phyloP scores from a whole-genome alignment of 106 monocot genomes.

The Posidonia australis region DNA sequence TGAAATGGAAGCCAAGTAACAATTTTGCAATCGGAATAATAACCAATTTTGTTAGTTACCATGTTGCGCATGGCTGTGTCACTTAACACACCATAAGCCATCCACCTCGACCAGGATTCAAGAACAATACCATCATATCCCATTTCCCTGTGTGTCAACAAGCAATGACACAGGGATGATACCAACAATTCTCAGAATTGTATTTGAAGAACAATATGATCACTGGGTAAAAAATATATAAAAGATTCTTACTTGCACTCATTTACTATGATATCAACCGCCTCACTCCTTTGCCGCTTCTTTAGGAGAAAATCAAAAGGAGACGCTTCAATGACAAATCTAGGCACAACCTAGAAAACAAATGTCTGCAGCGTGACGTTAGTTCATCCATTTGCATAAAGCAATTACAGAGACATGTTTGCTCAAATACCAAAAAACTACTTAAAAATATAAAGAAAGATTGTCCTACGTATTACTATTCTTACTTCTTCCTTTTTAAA shows the following conservation, averaged over 20 bases:
- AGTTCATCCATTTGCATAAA: not conserved
- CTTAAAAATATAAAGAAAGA: not conserved
- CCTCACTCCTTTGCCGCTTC: conserved; percentile 49
- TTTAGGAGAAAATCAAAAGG: conserved; percentile 53
- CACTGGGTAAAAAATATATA: not conserved
- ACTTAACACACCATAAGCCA: conserved; percentile 56
- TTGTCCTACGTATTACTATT: not conserved
- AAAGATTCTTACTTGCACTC: conserved; percentile 74
- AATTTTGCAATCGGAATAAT: not conserved
- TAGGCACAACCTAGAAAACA: conserved; percentile 53
- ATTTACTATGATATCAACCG: conserved; percentile 48
- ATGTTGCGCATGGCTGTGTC: conserved; percentile 48
- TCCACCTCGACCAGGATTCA: conserved; percentile 98
- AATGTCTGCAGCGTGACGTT: not conserved
- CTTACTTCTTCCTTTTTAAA: too few species aligned
- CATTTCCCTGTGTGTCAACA: conserved; percentile 53
- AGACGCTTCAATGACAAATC: conserved; percentile 74
- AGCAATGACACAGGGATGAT: not conserved
- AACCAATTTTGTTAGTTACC: conserved; percentile 27
- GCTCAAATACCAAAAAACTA: not conserved
- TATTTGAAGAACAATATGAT: not conserved
- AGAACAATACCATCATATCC: conserved; percentile 96
- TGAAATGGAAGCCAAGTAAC: too few species aligned
- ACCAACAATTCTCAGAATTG: not conserved
- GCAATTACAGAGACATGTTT: not conserved